Evolutionary conservation across 805 yeast species (phyloP).

Genomic region (Candida schatavii): DNA sequence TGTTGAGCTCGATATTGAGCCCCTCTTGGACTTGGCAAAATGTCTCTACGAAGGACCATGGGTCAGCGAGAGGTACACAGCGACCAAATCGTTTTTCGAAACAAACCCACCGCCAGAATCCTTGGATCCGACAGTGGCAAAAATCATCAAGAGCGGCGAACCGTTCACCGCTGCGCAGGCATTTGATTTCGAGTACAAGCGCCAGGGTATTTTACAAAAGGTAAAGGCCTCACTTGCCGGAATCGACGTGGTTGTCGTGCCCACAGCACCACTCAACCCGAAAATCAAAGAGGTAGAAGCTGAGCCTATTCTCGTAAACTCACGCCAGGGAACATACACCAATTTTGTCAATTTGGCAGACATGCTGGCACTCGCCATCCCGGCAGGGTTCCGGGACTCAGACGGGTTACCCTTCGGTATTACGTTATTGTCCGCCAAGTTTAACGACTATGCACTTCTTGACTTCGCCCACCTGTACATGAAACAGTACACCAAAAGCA

Average conservation of each 20-base stretch:
- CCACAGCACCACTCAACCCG: slow-evolving; percentile 93
- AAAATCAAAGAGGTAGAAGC: slow-evolving; percentile 65
- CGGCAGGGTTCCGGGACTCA: slow-evolving; percentile 73
- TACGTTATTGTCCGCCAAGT: slow-evolving; percentile 76
- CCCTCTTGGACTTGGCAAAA: slow-evolving; percentile 75
- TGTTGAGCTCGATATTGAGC: slow-evolving; percentile 66
- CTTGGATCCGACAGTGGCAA: slow-evolving; percentile 79
- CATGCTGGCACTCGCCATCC: slow-evolving; percentile 85
- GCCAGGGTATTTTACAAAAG: slow-evolving; percentile 73
- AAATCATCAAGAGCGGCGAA: slow-evolving; percentile 77
- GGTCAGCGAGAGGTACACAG: slow-evolving; percentile 94
- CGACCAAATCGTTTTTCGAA: slow-evolving; percentile 68
- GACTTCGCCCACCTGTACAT: slow-evolving; percentile 77
- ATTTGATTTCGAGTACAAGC: slow-evolving; percentile 81
- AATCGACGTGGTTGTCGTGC: slow-evolving; percentile 79
- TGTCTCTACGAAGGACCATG: slow-evolving; percentile 97
- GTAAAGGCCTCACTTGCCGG: slow-evolving; percentile 52
- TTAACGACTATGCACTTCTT: slow-evolving; percentile 84
- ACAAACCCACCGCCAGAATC: slow-evolving; percentile 66
- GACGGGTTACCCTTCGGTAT: slow-evolving; percentile 93
- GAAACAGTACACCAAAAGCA: slow-evolving; percentile 40
- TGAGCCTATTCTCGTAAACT: slow-evolving; percentile 82
- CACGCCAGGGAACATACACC: slow-evolving; percentile 97
- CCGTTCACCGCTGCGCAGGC: slow-evolving; percentile 77
- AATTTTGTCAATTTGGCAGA: slow-evolving; percentile 95